A percentile compares a stretch with the other conserved stretches of the same genome.
phyloP scores from a whole-genome alignment of 805 yeast species.

The Hanseniaspora guilliermondii region DNA sequence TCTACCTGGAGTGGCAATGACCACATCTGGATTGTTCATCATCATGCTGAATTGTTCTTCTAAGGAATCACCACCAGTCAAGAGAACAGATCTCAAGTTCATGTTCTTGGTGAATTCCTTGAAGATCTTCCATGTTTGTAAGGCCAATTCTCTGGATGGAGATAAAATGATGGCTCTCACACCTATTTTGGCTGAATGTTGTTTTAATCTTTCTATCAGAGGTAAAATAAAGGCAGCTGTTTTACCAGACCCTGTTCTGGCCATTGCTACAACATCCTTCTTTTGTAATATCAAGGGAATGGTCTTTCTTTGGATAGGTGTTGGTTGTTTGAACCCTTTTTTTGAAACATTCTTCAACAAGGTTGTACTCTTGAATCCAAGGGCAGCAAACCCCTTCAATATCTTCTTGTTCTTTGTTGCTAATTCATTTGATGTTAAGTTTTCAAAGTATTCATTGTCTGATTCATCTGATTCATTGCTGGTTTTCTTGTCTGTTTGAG shows the following conservation, averaged over 20 bases:
- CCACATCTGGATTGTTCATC: slow-evolving; percentile 88
- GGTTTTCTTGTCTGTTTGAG: slow-evolving; percentile 33
- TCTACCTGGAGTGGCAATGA: slow-evolving; percentile 96
- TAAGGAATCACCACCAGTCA: slow-evolving; percentile 97
- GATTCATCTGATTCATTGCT: slow-evolving; percentile 36
- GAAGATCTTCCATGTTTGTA: slow-evolving; percentile 79
- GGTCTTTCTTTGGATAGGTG: slow-evolving; percentile 94
- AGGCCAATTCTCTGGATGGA: slow-evolving; percentile 92
- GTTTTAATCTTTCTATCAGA: slow-evolving; percentile 68
- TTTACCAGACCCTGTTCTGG: slow-evolving; percentile 97
- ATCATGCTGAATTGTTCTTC: slow-evolving; percentile 90
- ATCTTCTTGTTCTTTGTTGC: slow-evolving; percentile 41
- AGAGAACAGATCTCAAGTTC: slow-evolving; percentile 62
- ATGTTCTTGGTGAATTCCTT: slow-evolving; percentile 79
- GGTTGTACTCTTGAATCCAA: slow-evolving; percentile 63
- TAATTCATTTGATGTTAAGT: slow-evolving; percentile 17
- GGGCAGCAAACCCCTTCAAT: slow-evolving; percentile 74
- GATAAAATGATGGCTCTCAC: slow-evolving; percentile 78
- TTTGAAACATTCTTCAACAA: slow-evolving; percentile 56
- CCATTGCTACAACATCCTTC: slow-evolving; percentile 97
- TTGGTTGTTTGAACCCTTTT: slow-evolving; percentile 88
- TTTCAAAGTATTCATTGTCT: slow-evolving; percentile 34
- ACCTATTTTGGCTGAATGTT: slow-evolving; percentile 79
- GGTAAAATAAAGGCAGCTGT: slow-evolving; percentile 95
- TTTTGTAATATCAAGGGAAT: slow-evolving; percentile 79